phyloP scores from a whole-genome alignment of 139 green algal genomes.

The Asterochloris erici region DNA sequence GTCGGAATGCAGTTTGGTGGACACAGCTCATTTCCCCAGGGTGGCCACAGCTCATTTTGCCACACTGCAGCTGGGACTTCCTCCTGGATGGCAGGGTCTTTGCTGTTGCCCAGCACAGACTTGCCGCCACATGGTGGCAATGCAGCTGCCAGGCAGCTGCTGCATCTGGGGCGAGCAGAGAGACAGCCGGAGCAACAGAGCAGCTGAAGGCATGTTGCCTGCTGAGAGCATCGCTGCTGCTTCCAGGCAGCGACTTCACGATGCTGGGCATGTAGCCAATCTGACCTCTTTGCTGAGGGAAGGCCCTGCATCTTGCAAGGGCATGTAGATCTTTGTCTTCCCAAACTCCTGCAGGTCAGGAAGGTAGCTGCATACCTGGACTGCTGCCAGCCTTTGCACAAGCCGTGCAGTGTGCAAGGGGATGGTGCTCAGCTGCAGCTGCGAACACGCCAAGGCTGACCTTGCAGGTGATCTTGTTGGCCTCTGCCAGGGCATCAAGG shows the following conservation, averaged over 20 bases:
- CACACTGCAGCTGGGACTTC: no score
- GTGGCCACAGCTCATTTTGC: no score
- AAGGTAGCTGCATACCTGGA: neutral
- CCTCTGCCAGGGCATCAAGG: conserved; percentile 45
- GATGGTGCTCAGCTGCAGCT: neutral
- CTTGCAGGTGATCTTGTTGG: conserved; percentile 58
- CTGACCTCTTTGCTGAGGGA: conserved; percentile 54
- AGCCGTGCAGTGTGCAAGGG: neutral
- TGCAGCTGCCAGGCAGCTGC: no score
- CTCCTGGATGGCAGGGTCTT: no score
- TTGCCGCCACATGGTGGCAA: no score
- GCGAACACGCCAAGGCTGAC: conserved; percentile 16
- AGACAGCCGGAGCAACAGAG: no score
- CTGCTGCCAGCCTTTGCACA: no score
- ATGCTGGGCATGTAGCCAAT: neutral
- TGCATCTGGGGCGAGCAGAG: no score
- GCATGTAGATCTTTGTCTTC: conserved; percentile 78
- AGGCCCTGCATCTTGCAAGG: conserved; percentile 47
- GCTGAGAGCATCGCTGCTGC: neutral
- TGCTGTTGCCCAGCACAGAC: no score
- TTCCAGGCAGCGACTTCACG: neutral
- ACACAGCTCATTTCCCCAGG: neutral
- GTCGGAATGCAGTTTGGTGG: neutral
- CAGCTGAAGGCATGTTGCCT: no score
- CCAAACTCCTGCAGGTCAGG: conserved; percentile 65